phyloP scores from a whole-genome alignment of 1,284 basidiomycete species.

The Apiotrichum laibachii region DNA sequence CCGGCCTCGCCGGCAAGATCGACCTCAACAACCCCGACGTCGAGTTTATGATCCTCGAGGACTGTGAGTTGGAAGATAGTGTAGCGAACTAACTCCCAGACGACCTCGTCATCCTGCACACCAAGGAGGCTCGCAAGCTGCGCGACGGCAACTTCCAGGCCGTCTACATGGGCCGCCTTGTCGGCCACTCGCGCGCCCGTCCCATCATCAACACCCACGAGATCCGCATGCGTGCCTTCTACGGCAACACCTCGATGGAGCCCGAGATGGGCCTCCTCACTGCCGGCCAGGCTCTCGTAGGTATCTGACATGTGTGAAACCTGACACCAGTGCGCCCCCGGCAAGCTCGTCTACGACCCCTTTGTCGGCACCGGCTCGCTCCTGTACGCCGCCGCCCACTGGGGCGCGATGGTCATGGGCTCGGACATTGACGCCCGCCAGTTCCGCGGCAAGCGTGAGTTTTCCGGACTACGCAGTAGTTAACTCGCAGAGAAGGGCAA shows the following conservation, averaged over 20 bases:
- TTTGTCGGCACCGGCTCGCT: slow-evolving; percentile 97
- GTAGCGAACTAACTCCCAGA: slow-evolving; percentile 20
- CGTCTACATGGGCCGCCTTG: slow-evolving; percentile 79
- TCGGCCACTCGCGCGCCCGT: slow-evolving; percentile 71
- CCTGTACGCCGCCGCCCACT: slow-evolving; percentile 79
- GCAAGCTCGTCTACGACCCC: slow-evolving; percentile 91
- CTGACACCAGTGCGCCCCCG: slow-evolving; percentile 66
- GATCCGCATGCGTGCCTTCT: slow-evolving; percentile 86
- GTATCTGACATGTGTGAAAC: slow-evolving; percentile 1
- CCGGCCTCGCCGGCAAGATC: slow-evolving; percentile 68
- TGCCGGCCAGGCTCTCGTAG: slow-evolving; percentile 88
- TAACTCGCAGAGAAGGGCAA: slow-evolving; percentile 48
- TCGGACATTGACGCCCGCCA: slow-evolving; percentile 97
- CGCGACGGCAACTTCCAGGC: slow-evolving; percentile 66
- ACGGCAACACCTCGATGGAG: slow-evolving; percentile 98
- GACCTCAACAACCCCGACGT: slow-evolving; percentile 79
- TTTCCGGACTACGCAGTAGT: too few species aligned
- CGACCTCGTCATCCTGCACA: slow-evolving; percentile 29
- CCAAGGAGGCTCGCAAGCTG: slow-evolving; percentile 29
- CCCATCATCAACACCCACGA: slow-evolving; percentile 67
- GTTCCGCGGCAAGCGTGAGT: slow-evolving; percentile 78
- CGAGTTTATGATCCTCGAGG: slow-evolving; percentile 78
- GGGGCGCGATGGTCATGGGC: slow-evolving; percentile 82
- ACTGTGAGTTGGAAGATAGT: slow-evolving; percentile 59
- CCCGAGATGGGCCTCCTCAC: slow-evolving; percentile 90